phyloP scores from a whole-genome alignment of 805 yeast genomes.

The Wickerhamiella shivajii region DNA sequence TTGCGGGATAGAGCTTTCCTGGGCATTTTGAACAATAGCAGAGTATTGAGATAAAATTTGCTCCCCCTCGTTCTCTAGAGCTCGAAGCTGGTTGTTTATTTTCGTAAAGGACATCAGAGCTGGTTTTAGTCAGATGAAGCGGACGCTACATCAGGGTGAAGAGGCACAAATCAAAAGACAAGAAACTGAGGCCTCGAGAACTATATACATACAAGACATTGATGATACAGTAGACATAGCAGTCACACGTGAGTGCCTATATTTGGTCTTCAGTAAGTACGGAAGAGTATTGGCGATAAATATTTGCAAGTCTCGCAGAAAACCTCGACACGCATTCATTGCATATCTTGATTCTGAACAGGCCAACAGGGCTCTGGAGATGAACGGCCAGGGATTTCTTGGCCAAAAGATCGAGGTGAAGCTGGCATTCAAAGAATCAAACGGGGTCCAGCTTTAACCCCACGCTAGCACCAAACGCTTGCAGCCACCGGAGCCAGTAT shows the following conservation, averaged over 20 bases:
- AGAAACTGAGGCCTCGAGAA: slow-evolving; percentile 11
- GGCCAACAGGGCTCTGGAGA: slow-evolving; percentile 23
- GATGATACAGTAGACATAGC: slow-evolving; percentile 24
- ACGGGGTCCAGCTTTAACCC: slow-evolving; percentile 17
- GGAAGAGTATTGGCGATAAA: slow-evolving; percentile 27
- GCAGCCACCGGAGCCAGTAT: slow-evolving; percentile 21
- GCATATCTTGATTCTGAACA: slow-evolving; percentile 21
- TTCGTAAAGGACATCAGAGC: neutral
- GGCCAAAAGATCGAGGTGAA: slow-evolving; percentile 24
- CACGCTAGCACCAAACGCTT: slow-evolving; percentile 21
- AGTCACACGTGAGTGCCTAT: slow-evolving; percentile 24
- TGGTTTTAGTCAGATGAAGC: neutral
- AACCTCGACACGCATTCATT: slow-evolving; percentile 33
- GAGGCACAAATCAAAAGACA: neutral
- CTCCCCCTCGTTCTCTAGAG: slow-evolving; percentile 57
- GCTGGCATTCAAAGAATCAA: slow-evolving; percentile 21
- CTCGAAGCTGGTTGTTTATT: slow-evolving; percentile 14
- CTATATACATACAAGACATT: slow-evolving; percentile 28
- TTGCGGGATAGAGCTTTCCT: slow-evolving; percentile 33
- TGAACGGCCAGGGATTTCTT: slow-evolving; percentile 22
- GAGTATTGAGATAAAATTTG: slow-evolving; percentile 38
- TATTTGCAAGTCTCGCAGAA: slow-evolving; percentile 24
- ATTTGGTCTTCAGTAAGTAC: slow-evolving; percentile 26
- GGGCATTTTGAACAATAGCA: slow-evolving; percentile 37
- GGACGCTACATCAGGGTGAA: neutral